Percentiles rank a stretch among this genome's conserved stretches.
phyloP scores from a whole-genome alignment of 805 yeast genomes.

The Barnettozyma salicaria region DNA sequence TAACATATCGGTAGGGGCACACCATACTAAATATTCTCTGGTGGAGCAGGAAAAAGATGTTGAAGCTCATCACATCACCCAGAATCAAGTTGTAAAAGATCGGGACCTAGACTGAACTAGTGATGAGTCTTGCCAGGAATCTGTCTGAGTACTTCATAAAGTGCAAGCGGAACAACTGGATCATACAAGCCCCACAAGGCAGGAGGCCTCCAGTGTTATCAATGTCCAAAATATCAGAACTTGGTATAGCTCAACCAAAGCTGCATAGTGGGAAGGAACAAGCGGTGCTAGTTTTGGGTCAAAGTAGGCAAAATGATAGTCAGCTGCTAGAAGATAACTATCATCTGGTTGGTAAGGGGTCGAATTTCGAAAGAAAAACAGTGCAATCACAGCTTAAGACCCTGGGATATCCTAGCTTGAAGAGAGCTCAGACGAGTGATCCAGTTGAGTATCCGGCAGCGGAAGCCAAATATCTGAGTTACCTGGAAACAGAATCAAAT shows the following conservation, averaged over 20 bases:
- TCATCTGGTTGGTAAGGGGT: slow-evolving; percentile 26
- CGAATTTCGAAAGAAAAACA: slow-evolving; percentile 24
- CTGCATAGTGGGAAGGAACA: background rate
- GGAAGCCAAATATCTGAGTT: slow-evolving; percentile 13
- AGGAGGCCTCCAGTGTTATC: slow-evolving; percentile 1
- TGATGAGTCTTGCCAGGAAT: slow-evolving; percentile 10
- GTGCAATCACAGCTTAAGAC: slow-evolving; percentile 28
- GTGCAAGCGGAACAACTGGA: slow-evolving; percentile 12
- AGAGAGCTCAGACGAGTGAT: slow-evolving; percentile 22
- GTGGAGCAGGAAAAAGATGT: too few species aligned
- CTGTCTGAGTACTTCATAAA: slow-evolving; percentile 8
- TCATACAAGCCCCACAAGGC: slow-evolving; percentile 2
- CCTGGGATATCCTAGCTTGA: slow-evolving; percentile 21
- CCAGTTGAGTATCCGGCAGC: slow-evolving; percentile 11
- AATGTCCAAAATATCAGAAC: background rate
- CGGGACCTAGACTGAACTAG: too few species aligned
- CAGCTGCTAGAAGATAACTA: slow-evolving; percentile 10
- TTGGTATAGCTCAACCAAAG: background rate
- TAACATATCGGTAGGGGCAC: too few species aligned
- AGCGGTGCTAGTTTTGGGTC: too few species aligned
- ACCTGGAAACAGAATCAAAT: slow-evolving; percentile 8
- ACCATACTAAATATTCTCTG: too few species aligned
- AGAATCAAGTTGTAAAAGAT: too few species aligned
- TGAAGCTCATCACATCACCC: too few species aligned
- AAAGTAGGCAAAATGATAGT: slow-evolving; percentile 8